phyloP scores from a whole-genome alignment of 768 basidiomycete genomes.

The Boletus edulis region DNA sequence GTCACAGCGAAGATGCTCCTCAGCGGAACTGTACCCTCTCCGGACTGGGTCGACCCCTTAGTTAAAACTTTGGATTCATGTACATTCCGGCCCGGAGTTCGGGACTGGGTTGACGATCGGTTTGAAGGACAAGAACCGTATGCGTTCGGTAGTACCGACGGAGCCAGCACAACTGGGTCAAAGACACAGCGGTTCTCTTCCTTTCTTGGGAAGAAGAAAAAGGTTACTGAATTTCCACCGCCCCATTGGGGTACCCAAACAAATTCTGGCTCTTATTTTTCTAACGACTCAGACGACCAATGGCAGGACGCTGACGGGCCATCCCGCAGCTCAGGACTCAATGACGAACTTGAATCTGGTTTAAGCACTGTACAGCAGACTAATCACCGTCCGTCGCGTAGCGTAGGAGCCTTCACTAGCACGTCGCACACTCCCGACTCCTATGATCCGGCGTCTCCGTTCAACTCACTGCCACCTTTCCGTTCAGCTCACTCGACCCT shows the following conservation, averaged over 20 bases:
- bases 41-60: conserved; percentile 75
- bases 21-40: conserved; percentile 69
- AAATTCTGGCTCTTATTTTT: conserved; percentile 57
- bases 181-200: conserved; percentile 31
- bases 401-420: conserved; percentile 10
- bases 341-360: conserved; percentile 47
- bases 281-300: conserved; percentile 21
- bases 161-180: conserved; percentile 30
- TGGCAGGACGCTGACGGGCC: conserved; percentile 34
- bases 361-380: conserved; percentile 32
- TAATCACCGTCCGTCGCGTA: conserved; percentile 19
- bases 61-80: conserved; percentile 72
- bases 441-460: conserved; percentile 35
- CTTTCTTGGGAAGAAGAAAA: conserved; percentile 44
- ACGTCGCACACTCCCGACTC: conserved; percentile 19
- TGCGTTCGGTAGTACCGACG: conserved; percentile 41
- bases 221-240: conserved; percentile 56
- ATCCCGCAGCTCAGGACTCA: conserved; percentile 29
- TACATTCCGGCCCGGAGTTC: conserved; percentile 65
- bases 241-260: conserved; percentile 54
- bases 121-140: conserved; percentile 43
- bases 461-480: conserved; percentile 36
- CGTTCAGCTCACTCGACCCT: conserved; percentile 30
- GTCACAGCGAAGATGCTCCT: conserved; percentile 81
- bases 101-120: conserved; percentile 65